Percentiles rank a stretch among this genome's conserved stretches.
phyloP scores from a whole-genome alignment of 257 asterid genomes.

The Nicotiana paniculata region DNA sequence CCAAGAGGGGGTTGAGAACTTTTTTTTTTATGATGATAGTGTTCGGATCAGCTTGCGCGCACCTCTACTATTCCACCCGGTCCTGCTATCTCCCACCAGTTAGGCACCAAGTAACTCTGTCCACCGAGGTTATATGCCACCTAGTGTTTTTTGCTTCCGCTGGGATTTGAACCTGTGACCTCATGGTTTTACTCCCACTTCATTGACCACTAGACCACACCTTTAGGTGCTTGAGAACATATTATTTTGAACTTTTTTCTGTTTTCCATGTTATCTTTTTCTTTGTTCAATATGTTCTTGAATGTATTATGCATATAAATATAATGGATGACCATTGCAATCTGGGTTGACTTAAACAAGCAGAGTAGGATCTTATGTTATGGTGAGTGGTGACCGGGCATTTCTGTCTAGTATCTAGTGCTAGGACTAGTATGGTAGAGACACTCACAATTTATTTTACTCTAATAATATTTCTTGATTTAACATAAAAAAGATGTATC shows the following conservation, averaged over 20 bases:
- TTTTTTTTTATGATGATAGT: no score
- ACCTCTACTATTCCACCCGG: no score
- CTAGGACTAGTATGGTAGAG: not conserved
- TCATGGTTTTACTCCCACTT: no score
- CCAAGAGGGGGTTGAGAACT: not conserved
- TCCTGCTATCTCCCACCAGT: no score
- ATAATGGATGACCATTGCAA: not conserved
- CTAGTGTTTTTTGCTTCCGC: no score
- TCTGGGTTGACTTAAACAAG: not conserved
- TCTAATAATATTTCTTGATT: not conserved
- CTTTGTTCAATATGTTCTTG: not conserved
- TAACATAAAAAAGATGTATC: not conserved
- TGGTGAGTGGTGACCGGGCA: not conserved
- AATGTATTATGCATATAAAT: not conserved
- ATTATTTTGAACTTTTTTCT: not conserved
- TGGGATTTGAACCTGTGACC: no score
- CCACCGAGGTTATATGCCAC: no score
- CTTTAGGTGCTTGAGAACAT: not conserved
- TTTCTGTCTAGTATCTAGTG: not conserved
- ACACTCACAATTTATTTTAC: not conserved
- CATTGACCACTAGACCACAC: no score
- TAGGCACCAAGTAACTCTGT: no score
- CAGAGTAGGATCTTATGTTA: not conserved
- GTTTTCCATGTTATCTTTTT: not conserved
- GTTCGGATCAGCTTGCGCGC: no score